phyloP scores from a whole-genome alignment of 2,329 filamentous ascomycete species.

The Aspergillus hortae region DNA sequence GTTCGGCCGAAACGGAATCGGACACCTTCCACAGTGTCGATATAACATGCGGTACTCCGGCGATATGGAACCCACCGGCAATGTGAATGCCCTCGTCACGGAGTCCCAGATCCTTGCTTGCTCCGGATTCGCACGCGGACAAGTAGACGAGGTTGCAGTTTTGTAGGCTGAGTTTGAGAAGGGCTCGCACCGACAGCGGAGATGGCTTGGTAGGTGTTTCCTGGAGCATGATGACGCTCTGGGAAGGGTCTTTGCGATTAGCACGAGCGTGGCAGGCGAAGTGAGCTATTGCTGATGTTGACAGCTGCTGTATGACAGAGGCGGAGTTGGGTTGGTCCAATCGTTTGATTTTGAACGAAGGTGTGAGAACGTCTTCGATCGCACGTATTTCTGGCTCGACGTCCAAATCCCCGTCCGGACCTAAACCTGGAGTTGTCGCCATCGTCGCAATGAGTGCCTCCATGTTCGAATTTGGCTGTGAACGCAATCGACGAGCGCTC shows the following conservation, averaged over 20 bases:
- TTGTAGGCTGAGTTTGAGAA: slow-evolving; percentile 1
- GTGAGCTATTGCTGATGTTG: neutral
- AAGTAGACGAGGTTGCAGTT: slow-evolving; percentile 4
- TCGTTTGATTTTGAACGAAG: neutral
- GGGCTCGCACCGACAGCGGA: neutral
- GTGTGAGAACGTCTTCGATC: neutral
- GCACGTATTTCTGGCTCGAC: slow-evolving; percentile 1
- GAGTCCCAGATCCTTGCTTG: slow-evolving; percentile 2
- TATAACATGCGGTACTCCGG: slow-evolving; percentile 4
- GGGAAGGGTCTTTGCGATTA: slow-evolving; percentile 1
- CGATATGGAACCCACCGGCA: slow-evolving; percentile 5
- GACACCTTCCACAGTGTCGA: slow-evolving; percentile 5
- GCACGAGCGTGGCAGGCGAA: slow-evolving; percentile 5
- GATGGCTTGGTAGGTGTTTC: slow-evolving; percentile 1
- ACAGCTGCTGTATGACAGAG: neutral
- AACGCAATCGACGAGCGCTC: neutral
- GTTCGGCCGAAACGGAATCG: slow-evolving; percentile 2
- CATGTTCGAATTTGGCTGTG: neutral
- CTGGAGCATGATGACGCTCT: slow-evolving; percentile 2
- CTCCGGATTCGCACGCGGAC: slow-evolving; percentile 3
- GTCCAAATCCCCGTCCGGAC: neutral
- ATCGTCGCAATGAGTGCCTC: slow-evolving; percentile 2
- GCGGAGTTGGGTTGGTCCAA: neutral
- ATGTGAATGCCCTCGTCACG: slow-evolving; percentile 8
- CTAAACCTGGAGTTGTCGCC: slow-evolving; percentile 2